Evolutionary conservation across 495 filamentous ascomycete species (phyloP).

Genomic region (Penicillium roqueforti): DNA sequence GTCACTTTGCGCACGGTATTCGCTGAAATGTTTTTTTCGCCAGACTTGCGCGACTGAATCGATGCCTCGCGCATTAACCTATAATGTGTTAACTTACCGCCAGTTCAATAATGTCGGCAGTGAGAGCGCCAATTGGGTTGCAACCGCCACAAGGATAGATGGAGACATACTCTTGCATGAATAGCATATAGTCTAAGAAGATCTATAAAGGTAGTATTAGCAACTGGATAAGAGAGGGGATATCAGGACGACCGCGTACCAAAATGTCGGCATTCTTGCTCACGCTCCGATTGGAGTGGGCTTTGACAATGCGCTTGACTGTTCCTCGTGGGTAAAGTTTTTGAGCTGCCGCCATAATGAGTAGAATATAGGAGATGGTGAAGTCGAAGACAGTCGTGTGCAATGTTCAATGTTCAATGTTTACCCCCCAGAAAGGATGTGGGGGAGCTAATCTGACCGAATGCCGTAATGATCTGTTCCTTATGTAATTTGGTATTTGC

Average conservation of each 20-base stretch:
- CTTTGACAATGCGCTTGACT: conserved; percentile 84
- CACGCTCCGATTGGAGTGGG: conserved; percentile 72
- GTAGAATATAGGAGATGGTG: not conserved
- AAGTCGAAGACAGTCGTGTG: not conserved
- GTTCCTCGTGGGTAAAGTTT: conserved; percentile 82
- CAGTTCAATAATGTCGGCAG: not conserved
- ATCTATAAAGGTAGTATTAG: conserved; percentile 47
- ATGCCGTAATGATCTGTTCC: conserved; percentile 3
- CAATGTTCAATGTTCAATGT: conserved; percentile 1
- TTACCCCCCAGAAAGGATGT: not conserved
- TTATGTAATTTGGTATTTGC: not conserved
- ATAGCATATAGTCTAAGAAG: conserved; percentile 84
- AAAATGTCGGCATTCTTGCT: conserved; percentile 86
- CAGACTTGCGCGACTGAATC: conserved; percentile 68
- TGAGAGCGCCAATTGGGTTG: not conserved
- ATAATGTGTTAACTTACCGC: conserved; percentile 3
- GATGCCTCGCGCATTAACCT: conserved; percentile 83
- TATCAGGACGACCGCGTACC: conserved; percentile 45
- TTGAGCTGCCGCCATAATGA: conserved; percentile 44
- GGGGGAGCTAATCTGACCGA: conserved; percentile 4
- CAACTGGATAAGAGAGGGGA: not conserved
- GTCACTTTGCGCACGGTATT: conserved; percentile 73
- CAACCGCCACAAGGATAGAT: not conserved
- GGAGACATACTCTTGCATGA: conserved; percentile 72
- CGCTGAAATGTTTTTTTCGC: conserved; percentile 68